Conservation (phyloP, 148 eudicot genomes). For the Cornus florida region DNA sequence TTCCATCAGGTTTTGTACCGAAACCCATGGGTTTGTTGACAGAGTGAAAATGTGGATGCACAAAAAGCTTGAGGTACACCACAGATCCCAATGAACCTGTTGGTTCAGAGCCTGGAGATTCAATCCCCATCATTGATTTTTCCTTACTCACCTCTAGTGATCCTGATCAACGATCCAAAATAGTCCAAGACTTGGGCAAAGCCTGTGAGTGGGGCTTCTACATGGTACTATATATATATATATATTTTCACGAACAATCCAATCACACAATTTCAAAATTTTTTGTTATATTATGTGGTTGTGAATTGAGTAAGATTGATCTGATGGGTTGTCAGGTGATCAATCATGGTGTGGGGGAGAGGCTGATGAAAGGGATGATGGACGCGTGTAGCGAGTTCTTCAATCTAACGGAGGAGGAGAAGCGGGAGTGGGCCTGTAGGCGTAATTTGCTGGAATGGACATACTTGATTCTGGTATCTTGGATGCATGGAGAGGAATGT, state of each 20-base stretch:
- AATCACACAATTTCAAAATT: no score
- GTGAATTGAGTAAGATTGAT: no score
- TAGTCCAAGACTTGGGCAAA: background rate
- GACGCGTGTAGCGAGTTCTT: slow-evolving; percentile 36
- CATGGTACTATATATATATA: slow-evolving; percentile 8
- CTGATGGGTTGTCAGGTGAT: slow-evolving; percentile 29
- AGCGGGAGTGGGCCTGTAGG: slow-evolving; percentile 21
- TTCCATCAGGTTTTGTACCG: background rate
- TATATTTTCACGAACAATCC: no score
- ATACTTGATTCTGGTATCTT: background rate
- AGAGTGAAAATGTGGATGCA: slow-evolving; percentile 33
- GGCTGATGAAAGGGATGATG: slow-evolving; percentile 26
- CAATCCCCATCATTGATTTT: slow-evolving; percentile 17
- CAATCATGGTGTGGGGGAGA: slow-evolving; percentile 59
- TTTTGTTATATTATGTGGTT: no score
- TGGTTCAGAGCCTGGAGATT: background rate
- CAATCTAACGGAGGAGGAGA: slow-evolving; percentile 48
- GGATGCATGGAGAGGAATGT: no score
- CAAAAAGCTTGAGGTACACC: slow-evolving; percentile 22
- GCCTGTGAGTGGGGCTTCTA: slow-evolving; percentile 25
- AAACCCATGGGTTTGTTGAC: slow-evolving; percentile 23
- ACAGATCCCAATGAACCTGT: background rate
- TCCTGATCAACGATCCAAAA: slow-evolving; percentile 10
- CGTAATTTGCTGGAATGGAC: no score
- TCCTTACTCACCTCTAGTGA: slow-evolving; percentile 11